Evolutionary conservation across 768 basidiomycete species (phyloP), one percentile per base, ranked within the genome.

Genomic region (Leccinum variicolor): DNA sequence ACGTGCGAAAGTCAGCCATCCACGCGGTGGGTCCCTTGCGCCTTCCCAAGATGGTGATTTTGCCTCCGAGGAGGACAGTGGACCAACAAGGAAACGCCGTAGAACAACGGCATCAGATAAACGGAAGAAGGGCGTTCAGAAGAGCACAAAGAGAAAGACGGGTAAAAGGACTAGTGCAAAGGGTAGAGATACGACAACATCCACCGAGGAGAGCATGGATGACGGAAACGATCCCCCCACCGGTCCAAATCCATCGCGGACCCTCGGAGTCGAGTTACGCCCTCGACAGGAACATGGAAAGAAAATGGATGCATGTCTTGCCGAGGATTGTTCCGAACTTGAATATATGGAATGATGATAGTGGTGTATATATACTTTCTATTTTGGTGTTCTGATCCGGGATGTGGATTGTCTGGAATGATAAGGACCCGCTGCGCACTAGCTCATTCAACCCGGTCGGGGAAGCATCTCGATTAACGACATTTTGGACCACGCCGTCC

Each of bases 211-310:
- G 43, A 66, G 59, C 43, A 64, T n/a, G 43, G 63, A 59, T 25
- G 66, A 68, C 46, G 63, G 52, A 19, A 50, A 48, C 21, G 31
- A 26, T 43, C 8, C 50, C n/a, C 17, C 25, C 33, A 34, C 33
- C 52, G 23, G 51, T 21, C 33, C 15, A 17, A 50, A 52, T 36
- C 61, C 60, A 29, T 71, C 65, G 9, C 56, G 54, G 31, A 70
- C 70, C 14, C 65, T 71, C 25, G 66, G 62, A 5, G 69, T 74
- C 0, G 69, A 70, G 29, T 59, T 81, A 34, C 77, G 81, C 19
- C 78, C 78, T 19, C 73, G 79, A 36, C 75, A 75, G 36, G 78
- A 74, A 59, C 74, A 73, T n/a, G 52, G 57, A 55, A 58, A 59
- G 50, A 62, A 53, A 57, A 60, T 57, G 60, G 56, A 66, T 19